These are phyloP conservation scores for Jackrogersella multiformis DNA, from an alignment of 495 filamentous ascomycete species.

Conservation along the genomic window DNA sequence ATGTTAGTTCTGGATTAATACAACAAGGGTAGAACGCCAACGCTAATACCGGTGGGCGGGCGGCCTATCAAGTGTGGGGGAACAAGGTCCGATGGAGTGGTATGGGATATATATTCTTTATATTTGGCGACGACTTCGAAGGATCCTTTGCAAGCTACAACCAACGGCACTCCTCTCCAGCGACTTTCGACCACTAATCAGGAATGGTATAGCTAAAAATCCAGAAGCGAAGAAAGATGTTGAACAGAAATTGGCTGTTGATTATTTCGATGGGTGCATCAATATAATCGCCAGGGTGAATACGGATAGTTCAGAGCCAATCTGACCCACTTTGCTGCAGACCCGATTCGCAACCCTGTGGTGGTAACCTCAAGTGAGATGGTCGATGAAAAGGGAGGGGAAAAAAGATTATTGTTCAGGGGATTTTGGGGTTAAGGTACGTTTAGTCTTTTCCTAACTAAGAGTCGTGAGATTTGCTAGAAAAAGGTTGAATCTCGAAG, in stretches of 20 bases:
- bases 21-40: not conserved
- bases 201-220: constrained; percentile 8
- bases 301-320: constrained; percentile 4
- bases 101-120: not conserved
- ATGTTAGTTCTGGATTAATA: not conserved
- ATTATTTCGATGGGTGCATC: constrained; percentile 10
- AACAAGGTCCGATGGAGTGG: not conserved
- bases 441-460: constrained; percentile 22
- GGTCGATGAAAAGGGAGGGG: constrained; percentile 5
- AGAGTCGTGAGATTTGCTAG: constrained; percentile 14
- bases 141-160: not conserved
- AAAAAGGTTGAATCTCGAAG: constrained; percentile 12
- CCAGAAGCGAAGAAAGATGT: not conserved
- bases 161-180: not conserved
- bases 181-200: not conserved
- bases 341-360: constrained; percentile 16
- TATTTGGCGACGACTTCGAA: constrained; percentile 2
- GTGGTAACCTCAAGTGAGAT: constrained; percentile 20
- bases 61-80: constrained; percentile 17
- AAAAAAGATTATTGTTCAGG: not conserved
- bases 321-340: constrained; percentile 28
- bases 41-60: not conserved
- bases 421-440: constrained; percentile 16
- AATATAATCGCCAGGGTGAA: constrained; percentile 9
- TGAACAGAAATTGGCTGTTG: not conserved